Percentiles rank a stretch among this genome's conserved stretches.
Evolutionary conservation across 106 monocot genomes (phyloP).

Genomic region (Dendrobium catenatum): DNA sequence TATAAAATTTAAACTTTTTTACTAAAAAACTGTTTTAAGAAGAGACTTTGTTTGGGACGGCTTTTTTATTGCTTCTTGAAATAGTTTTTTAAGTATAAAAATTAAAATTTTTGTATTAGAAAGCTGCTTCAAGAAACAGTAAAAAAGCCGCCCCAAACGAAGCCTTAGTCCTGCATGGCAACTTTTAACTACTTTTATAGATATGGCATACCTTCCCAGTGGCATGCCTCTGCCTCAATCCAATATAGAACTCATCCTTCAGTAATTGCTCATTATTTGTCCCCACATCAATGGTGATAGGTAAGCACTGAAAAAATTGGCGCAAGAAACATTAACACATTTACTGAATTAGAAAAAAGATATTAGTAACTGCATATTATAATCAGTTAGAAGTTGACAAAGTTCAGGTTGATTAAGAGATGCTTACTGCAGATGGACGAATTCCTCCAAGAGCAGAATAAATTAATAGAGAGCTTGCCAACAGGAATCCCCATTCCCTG

Average conservation of each 20-base stretch:
- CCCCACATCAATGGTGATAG: constrained; percentile 26
- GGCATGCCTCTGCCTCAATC: constrained; percentile 19
- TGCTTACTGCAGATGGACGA: too few relatives aligned
- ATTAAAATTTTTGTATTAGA: too few relatives aligned
- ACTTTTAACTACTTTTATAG: neutral
- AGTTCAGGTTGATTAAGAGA: neutral
- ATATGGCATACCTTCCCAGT: constrained; percentile 17
- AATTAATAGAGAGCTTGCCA: constrained; percentile 23
- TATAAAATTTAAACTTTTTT: too few relatives aligned
- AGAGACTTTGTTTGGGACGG: too few relatives aligned
- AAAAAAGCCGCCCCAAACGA: too few relatives aligned
- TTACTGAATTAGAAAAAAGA: neutral
- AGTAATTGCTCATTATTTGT: constrained; percentile 21
- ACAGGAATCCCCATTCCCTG: constrained; percentile 31
- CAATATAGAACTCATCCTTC: constrained; percentile 26
- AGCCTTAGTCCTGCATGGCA: neutral
- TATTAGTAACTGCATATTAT: neutral
- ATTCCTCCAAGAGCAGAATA: constrained; percentile 24
- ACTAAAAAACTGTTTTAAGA: too few relatives aligned
- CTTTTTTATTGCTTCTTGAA: too few relatives aligned
- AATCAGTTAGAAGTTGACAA: neutral
- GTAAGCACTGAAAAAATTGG: constrained; percentile 21
- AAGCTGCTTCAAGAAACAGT: too few relatives aligned
- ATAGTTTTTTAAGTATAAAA: too few relatives aligned
- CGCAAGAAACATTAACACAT: neutral